Conservation (phyloP, 495 filamentous ascomycete species). For the Hypoxylon fuscum region DNA sequence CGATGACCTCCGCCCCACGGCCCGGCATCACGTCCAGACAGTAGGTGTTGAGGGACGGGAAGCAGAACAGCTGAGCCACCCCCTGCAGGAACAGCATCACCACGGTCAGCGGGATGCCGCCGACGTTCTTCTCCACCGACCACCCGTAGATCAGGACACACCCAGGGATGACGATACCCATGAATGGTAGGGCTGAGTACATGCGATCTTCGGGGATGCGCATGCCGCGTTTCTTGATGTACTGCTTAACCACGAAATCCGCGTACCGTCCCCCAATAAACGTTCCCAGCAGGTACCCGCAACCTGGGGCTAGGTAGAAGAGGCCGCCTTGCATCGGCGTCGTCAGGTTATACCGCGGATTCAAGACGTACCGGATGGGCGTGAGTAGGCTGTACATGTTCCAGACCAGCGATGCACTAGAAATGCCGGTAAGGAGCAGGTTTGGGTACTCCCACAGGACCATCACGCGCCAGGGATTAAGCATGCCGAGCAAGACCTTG, state of each 20-base stretch:
- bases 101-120: conserved; percentile 73
- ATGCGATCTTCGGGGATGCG: conserved; percentile 76
- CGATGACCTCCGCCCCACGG: conserved; percentile 71
- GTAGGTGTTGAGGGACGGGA: conserved; percentile 77
- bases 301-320: conserved; percentile 78
- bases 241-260: conserved; percentile 70
- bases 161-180: conserved; percentile 67
- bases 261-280: conserved; percentile 78
- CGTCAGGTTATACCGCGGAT: conserved; percentile 73
- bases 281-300: conserved; percentile 74
- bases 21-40: conserved; percentile 78
- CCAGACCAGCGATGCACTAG: conserved; percentile 71
- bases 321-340: conserved; percentile 72
- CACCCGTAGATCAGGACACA: conserved; percentile 79
- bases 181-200: conserved; percentile 66
- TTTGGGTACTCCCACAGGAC: conserved; percentile 72
- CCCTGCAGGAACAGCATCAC: conserved; percentile 77
- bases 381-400: conserved; percentile 78
- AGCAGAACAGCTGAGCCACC: conserved; percentile 76
- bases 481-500: conserved; percentile 63
- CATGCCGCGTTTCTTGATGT: conserved; percentile 65
- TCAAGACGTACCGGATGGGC: conserved; percentile 77
- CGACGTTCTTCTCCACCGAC: conserved; percentile 71
- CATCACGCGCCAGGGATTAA: conserved; percentile 70
- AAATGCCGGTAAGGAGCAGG: conserved; percentile 67